Conservation (phyloP, 139 green algal species). For the Micromonas pusilla region DNA sequence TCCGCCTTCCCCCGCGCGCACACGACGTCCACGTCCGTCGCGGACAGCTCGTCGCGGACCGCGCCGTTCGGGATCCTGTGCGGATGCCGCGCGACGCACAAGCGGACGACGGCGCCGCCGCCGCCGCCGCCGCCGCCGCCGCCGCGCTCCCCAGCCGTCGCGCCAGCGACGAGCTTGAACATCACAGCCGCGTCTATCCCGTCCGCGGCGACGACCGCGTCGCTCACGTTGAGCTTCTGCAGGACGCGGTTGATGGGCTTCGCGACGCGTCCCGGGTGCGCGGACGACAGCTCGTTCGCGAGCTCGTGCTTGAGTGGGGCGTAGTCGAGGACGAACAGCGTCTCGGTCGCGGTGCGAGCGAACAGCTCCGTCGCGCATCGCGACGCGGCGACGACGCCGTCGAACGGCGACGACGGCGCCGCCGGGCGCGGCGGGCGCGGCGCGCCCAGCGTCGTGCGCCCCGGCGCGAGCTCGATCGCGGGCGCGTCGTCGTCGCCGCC, state of each 20-base stretch:
- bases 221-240: not conserved
- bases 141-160: no score
- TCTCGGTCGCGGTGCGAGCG: not conserved
- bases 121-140: not conserved
- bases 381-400: no score
- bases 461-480: no score
- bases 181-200: not conserved
- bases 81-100: no score
- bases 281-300: not conserved
- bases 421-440: no score
- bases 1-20: no score
- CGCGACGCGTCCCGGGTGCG: not conserved
- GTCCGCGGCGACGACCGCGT: not conserved
- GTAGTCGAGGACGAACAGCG: not conserved
- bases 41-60: slow-evolving; percentile 19
- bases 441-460: no score
- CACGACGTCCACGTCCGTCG: not conserved
- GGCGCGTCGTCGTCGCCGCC: slow-evolving; percentile 11
- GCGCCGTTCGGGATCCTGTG: no score
- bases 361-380: not conserved
- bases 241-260: not conserved
- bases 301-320: not conserved
- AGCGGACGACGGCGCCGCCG: not conserved
- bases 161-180: not conserved
- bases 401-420: no score